A percentile compares a stretch with the other conserved stretches of the same genome.
These are phyloP conservation scores for Volutella citrinella DNA, from an alignment of 2,329 filamentous ascomycete genomes.

Conservation along the genomic window DNA sequence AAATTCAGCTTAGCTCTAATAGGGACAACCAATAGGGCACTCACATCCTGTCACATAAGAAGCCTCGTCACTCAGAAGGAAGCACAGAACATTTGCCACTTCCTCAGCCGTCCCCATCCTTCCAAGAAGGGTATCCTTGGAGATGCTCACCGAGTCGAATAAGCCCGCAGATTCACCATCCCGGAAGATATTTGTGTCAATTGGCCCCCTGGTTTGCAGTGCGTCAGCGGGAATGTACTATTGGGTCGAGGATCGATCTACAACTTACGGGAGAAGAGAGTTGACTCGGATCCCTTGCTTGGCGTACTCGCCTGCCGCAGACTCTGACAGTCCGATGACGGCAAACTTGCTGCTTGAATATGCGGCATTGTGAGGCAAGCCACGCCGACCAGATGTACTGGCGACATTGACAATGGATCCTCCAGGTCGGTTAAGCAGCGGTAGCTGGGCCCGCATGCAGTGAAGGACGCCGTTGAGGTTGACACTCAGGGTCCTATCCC, in stretches of 20 bases:
- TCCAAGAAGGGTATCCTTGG: not conserved
- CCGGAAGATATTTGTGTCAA: not conserved
- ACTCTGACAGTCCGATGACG: not conserved
- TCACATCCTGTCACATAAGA: slow-evolving; percentile 3
- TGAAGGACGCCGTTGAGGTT: not conserved
- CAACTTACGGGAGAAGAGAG: too few species aligned
- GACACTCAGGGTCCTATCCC: not conserved
- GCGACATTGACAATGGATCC: not conserved
- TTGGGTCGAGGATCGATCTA: too few species aligned
- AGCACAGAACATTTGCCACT: slow-evolving; percentile 1
- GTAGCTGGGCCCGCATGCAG: not conserved
- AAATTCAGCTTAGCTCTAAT: not conserved
- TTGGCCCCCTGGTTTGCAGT: slow-evolving; percentile 1
- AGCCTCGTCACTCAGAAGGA: slow-evolving; percentile 1
- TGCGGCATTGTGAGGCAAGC: not conserved
- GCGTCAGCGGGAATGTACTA: too few species aligned
- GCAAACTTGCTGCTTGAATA: not conserved
- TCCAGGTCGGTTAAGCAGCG: not conserved
- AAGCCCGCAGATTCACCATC: slow-evolving; percentile 1
- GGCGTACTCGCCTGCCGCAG: not conserved
- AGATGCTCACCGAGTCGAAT: not conserved
- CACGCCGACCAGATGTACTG: not conserved
- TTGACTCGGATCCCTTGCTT: not conserved
- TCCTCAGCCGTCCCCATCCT: not conserved
- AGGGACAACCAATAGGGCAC: not conserved